Base-by-base conservation (phyloP, 768 basidiomycete species). In the Podaxis sp. region DNA sequence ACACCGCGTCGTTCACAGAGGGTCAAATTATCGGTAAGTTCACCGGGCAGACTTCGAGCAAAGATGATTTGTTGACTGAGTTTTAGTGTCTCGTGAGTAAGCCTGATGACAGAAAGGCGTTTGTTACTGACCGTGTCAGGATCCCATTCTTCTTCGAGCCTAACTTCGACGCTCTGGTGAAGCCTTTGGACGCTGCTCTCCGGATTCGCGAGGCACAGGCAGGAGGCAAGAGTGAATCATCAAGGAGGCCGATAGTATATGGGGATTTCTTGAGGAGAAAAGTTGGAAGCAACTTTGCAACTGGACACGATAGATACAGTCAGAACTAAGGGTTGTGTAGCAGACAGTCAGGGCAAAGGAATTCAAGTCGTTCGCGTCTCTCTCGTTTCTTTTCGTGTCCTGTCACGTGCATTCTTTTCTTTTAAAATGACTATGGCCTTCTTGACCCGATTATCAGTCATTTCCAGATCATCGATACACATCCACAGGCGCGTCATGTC, bases 131-230 rank as follows among this genome's bases (percentile, higher is more conserved):
- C 56, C 19, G 8, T 30, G 12, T 0, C 61, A 93, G 92, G 8
- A 82, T 96, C 19, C 95, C 95, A 0, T 96, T 96, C 77, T 97
- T 97, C 81, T 96, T 92, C 66, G 95, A 96, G 73, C 95, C 95
- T 0, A 93, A 92, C 62, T 94, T 93, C 68, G 78, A 87, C 63
- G 90, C 94, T 0, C 62, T 77, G 1, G 77, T 97, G 52, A 74
- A 80, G 65, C 90, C 93, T 0, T 76, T 96, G 5, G 77, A 79
- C 3, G 87, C 87, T 5, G 87, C 86, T 0, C 68, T 80, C 28
- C 82, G 87, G 38, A 68, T 82, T 64, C 67, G 52, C 63, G 66
- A 66, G 28, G 63, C 68, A 1, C 62, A 69, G n/a, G 38, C 33
- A 0, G 64, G 46, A 9, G 38, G 38, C 30, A 53, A 65, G 17